phyloP scores from a whole-genome alignment of 345 rosid species.

The Salix viminalis region DNA sequence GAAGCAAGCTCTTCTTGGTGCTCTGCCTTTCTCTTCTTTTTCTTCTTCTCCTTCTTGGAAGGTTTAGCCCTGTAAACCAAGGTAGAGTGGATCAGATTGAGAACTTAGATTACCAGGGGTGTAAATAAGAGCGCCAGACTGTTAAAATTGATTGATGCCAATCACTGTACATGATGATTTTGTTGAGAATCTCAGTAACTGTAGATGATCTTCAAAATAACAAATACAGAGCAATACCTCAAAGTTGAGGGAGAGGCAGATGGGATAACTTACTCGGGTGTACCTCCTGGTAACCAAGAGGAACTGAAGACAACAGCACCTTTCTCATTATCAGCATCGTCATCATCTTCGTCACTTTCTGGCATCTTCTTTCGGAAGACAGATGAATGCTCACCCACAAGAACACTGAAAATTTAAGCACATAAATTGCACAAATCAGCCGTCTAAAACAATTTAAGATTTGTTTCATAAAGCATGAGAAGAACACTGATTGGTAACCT shows the following conservation, averaged over 20 bases:
- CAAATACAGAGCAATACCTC: neutral
- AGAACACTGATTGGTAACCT: slow-evolving; percentile 40
- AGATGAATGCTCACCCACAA: slow-evolving; percentile 73
- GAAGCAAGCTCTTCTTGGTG: slow-evolving; percentile 30
- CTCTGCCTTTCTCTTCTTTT: slow-evolving; percentile 32
- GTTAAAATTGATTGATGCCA: neutral
- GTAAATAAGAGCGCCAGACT: neutral
- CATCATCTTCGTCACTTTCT: slow-evolving; percentile 61
- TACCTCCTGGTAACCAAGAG: slow-evolving; percentile 76
- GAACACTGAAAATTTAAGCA: slow-evolving; percentile 46
- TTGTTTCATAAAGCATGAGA: neutral
- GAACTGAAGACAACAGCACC: slow-evolving; percentile 69
- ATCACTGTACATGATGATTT: no score
- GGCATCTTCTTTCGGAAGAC: slow-evolving; percentile 45
- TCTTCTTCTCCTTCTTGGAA: slow-evolving; percentile 43
- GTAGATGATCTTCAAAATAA: neutral
- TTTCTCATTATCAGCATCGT: slow-evolving; percentile 30
- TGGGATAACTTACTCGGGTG: slow-evolving; percentile 46
- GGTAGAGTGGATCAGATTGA: neutral
- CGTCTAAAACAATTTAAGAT: neutral
- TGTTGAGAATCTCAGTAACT: neutral
- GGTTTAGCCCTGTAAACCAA: slow-evolving; percentile 38
- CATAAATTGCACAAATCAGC: slow-evolving; percentile 3
- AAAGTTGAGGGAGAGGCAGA: neutral
- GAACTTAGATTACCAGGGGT: neutral